Evolutionary conservation across 2,329 filamentous ascomycete genomes (phyloP).

Genomic region (Aureobasidium sp.): DNA sequence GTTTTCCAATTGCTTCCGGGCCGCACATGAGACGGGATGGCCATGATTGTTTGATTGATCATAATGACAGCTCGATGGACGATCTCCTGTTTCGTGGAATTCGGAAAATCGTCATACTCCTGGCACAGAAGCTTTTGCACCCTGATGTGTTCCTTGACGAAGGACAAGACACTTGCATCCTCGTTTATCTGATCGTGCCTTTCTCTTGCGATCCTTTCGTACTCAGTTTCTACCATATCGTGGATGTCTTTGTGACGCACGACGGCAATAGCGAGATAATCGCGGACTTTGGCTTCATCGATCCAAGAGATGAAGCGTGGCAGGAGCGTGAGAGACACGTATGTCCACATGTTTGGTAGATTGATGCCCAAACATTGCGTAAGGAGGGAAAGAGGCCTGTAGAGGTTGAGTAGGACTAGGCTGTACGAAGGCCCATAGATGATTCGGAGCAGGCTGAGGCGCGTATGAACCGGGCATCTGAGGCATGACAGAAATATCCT

Average conservation of each 20-base stretch:
- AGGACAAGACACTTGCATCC: not conserved
- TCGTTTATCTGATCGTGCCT: not conserved
- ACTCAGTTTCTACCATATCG: not conserved
- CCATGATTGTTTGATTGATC: not conserved
- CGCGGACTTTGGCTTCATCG: not conserved
- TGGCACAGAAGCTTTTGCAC: not conserved
- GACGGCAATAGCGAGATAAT: not conserved
- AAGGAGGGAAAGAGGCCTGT: not conserved
- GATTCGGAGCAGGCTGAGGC: not conserved
- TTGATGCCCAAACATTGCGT: not conserved
- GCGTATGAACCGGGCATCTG: not conserved
- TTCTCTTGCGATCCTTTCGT: not conserved
- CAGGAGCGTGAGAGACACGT: not conserved
- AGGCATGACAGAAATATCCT: not conserved
- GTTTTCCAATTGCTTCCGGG: not conserved
- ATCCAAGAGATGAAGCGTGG: not conserved
- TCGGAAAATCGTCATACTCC: not conserved
- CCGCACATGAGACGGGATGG: not conserved
- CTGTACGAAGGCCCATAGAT: not conserved
- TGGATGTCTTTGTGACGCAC: not conserved
- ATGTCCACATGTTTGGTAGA: not conserved
- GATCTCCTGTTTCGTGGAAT: not conserved
- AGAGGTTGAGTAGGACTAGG: not conserved
- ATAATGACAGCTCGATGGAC: not conserved
- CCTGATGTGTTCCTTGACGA: not conserved